Percentiles rank a stretch among this genome's conserved stretches.
These are phyloP conservation scores for Zalerion maritima DNA, from an alignment of 495 filamentous ascomycete genomes.

Conservation along the genomic window DNA sequence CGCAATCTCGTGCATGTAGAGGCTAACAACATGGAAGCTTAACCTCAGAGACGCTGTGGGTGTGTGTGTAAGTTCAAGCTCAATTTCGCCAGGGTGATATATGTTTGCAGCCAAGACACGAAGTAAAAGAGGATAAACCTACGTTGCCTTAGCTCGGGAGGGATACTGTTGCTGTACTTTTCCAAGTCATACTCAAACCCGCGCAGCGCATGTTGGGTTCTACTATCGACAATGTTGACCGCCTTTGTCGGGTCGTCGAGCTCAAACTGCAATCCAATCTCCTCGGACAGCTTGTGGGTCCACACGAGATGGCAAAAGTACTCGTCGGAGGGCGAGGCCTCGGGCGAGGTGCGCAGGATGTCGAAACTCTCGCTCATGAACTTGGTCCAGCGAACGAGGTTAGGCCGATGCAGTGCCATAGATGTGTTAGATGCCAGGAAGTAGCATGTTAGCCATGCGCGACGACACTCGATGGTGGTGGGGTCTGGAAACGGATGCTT, in stretches of 20 bases:
- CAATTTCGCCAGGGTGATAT: slow-evolving; percentile 1
- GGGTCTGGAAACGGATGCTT: slow-evolving; percentile 39
- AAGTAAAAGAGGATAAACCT: slow-evolving; percentile 10
- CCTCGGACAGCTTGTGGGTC: slow-evolving; percentile 67
- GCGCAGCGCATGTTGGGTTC: slow-evolving; percentile 58
- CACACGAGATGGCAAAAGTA: slow-evolving; percentile 61
- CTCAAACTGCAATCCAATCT: slow-evolving; percentile 58
- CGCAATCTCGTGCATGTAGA: slow-evolving; percentile 81
- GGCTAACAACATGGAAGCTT: slow-evolving; percentile 47
- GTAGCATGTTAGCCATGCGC: slow-evolving; percentile 74
- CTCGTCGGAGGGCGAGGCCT: slow-evolving; percentile 58
- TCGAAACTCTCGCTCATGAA: slow-evolving; percentile 80
- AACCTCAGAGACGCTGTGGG: slow-evolving; percentile 38
- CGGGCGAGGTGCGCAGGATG: slow-evolving; percentile 53
- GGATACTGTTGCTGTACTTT: slow-evolving; percentile 44
- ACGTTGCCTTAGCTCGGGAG: slow-evolving; percentile 32
- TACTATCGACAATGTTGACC: slow-evolving; percentile 56
- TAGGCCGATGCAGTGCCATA: slow-evolving; percentile 67
- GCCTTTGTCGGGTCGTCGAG: slow-evolving; percentile 55
- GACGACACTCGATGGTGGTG: slow-evolving; percentile 53
- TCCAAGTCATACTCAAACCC: slow-evolving; percentile 64
- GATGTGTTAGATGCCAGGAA: slow-evolving; percentile 57
- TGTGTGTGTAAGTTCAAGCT: slow-evolving; percentile 4
- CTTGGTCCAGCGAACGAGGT: slow-evolving; percentile 64
- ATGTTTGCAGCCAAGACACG: neutral